A percentile compares a stretch with the other conserved stretches of the same genome.
These are phyloP conservation scores for Saccharomycopsis hybrid DNA, from an alignment of 1,139 yeast species.

Conservation along the genomic window DNA sequence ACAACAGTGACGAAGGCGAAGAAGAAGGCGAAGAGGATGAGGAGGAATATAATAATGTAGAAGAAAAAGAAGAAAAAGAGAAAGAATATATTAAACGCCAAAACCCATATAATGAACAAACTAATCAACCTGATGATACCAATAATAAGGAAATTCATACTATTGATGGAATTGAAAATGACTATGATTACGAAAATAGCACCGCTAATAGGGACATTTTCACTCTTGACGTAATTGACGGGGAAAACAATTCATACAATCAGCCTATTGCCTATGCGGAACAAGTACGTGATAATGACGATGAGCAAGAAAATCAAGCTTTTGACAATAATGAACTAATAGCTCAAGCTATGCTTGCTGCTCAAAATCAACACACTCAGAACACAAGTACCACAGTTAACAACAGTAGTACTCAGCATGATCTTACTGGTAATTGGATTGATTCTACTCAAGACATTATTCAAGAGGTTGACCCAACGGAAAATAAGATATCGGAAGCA, in stretches of 20 bases:
- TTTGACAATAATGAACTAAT: conserved; percentile 2
- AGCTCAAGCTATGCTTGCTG: conserved; percentile 7
- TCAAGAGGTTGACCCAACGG: conserved; percentile 6
- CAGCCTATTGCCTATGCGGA: background rate
- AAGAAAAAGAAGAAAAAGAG: conserved; percentile 9
- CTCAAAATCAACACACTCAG: background rate
- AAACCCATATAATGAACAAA: conserved; percentile 15
- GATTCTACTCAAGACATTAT: background rate
- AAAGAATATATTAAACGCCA: conserved; percentile 18
- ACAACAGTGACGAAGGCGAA: background rate
- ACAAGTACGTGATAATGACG: background rate
- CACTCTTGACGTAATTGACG: background rate
- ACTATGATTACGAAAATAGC: conserved; percentile 1
- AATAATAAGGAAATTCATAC: background rate
- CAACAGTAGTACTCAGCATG: background rate
- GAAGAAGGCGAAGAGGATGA: conserved; percentile 17
- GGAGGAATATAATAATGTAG: conserved; percentile 21
- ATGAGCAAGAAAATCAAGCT: background rate
- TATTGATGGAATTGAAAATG: background rate
- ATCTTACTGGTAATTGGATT: background rate
- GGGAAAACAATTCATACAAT: background rate
- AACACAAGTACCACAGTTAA: no score
- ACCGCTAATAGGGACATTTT: background rate
- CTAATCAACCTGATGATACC: no score
- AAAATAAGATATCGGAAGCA: background rate